Percentiles rank a stretch among this genome's conserved stretches.
Conservation (phyloP, 805 yeast species). For the Geotrichum ghanense region DNA sequence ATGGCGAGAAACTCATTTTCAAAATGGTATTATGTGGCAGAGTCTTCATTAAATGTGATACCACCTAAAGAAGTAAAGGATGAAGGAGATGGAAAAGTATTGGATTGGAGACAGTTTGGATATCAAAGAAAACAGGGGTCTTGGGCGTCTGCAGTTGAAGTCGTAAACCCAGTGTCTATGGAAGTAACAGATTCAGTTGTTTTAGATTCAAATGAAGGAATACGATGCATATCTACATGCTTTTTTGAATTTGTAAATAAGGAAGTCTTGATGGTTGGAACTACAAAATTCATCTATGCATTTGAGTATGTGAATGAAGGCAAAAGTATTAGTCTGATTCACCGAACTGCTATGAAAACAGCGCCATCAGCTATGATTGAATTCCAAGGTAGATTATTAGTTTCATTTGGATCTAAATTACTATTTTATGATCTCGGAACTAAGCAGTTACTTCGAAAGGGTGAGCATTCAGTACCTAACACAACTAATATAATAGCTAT, state of each 20-base stretch:
- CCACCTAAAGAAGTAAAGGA: constrained; percentile 33
- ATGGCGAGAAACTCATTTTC: constrained; percentile 9
- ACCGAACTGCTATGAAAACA: constrained; percentile 45
- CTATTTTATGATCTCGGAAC: constrained; percentile 63
- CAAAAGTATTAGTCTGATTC: constrained; percentile 36
- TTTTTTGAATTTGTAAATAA: constrained; percentile 18
- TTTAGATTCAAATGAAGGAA: constrained; percentile 33
- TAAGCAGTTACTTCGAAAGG: constrained; percentile 65
- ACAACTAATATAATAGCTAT: constrained; percentile 43
- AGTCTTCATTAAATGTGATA: neutral
- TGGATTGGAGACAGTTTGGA: constrained; percentile 21
- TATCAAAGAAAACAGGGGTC: constrained; percentile 20
- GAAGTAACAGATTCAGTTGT: constrained; percentile 35
- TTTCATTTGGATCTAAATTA: constrained; percentile 42
- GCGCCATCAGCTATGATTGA: constrained; percentile 37
- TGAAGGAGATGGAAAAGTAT: constrained; percentile 12
- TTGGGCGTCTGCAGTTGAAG: constrained; percentile 49
- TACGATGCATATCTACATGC: constrained; percentile 29
- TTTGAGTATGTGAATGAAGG: constrained; percentile 24
- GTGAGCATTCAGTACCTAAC: constrained; percentile 32
- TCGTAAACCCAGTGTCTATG: constrained; percentile 28
- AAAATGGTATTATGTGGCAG: neutral
- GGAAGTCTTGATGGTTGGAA: constrained; percentile 9
- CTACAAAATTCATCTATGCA: constrained; percentile 18
- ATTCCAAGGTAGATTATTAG: constrained; percentile 52